Evolutionary conservation across 768 basidiomycete genomes (phyloP), one percentile per base, ranked within the genome.

Genomic region (Hypholoma sublateritium): DNA sequence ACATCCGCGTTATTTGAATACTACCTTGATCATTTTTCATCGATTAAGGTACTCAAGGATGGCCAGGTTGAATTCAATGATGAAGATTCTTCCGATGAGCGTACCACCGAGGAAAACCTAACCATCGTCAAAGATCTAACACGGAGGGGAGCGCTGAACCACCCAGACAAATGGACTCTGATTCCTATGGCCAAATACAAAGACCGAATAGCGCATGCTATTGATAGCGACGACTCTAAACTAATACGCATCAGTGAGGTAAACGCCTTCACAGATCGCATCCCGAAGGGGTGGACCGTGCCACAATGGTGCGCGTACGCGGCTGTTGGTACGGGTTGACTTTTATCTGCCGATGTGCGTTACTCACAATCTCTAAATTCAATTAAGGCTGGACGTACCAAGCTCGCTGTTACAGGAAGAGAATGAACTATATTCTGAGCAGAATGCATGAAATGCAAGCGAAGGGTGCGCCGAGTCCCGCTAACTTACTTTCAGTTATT

Each of bases 11-110:
- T 68, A 4, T 58, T 60, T 45, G 63, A 68, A 45, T 64, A 64
- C 50, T 65, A 65, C 35, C 55, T 68, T 13, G 65, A 68, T 25
- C 55, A 56, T n/a, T 68, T 60, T 28, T 63, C 62, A 5, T 43
- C 53, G 7, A 13, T 21, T 32, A 32, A 25, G 17, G n/a, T 42
- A 8, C 6, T 28, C 25, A 28, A 28, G 25, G 25, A 28, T 7
- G 25, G 32, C 17, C 24, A 11, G 21, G 6, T 22, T 7, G 11
- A 32, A 9, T 24, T 47, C 16, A 5, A 43, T 13, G 17, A 19
- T 42, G 8, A 41, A 32, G 48, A 44, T 22, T 21, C 49, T 6
- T 24, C 49, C 25, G 25, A 28, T 41, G 32, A 41, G 28, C 36
- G 44, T 17, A 9, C 19, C 25, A 24, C n/a, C 22, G 25, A 44